These are phyloP conservation scores for Beauveria sp. DNA, from an alignment of 2,329 filamentous ascomycete species.

Conservation along the genomic window DNA sequence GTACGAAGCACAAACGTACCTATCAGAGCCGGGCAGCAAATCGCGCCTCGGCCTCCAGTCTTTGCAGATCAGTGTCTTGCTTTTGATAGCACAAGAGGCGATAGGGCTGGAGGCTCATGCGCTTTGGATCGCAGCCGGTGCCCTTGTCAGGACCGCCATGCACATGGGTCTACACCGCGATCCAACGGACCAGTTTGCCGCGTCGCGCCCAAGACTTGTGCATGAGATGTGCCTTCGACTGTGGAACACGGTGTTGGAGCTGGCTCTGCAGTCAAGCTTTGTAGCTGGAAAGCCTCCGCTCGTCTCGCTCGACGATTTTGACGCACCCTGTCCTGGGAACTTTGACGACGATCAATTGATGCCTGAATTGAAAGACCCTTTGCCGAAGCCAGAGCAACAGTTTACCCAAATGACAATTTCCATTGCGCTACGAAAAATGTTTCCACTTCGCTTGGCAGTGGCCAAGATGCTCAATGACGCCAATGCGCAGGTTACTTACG, in stretches of 20 bases:
- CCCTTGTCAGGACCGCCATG: slow-evolving; percentile 37
- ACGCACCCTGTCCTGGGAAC: slow-evolving; percentile 41
- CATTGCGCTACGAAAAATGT: slow-evolving; percentile 33
- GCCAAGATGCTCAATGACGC: slow-evolving; percentile 37
- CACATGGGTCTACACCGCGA: slow-evolving; percentile 45
- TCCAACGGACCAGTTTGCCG: slow-evolving; percentile 30
- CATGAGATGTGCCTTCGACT: slow-evolving; percentile 42
- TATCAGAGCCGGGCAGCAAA: slow-evolving; percentile 46
- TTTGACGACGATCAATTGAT: slow-evolving; percentile 41
- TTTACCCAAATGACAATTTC: slow-evolving; percentile 35
- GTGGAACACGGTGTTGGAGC: slow-evolving; percentile 46
- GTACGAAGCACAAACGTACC: slow-evolving; percentile 48
- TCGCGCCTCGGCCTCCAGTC: slow-evolving; percentile 38
- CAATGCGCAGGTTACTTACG: slow-evolving; percentile 28
- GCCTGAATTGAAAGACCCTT: slow-evolving; percentile 17
- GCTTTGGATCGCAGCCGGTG: slow-evolving; percentile 39
- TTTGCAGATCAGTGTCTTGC: slow-evolving; percentile 39
- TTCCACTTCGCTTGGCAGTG: slow-evolving; percentile 36
- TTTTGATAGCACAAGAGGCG: slow-evolving; percentile 34
- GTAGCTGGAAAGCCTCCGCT: slow-evolving; percentile 38
- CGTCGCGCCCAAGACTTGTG: slow-evolving; percentile 21
- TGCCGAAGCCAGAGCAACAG: slow-evolving; percentile 24
- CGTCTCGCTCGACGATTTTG: slow-evolving; percentile 36
- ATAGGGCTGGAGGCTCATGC: slow-evolving; percentile 33
- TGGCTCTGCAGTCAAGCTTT: slow-evolving; percentile 37